A percentile compares a stretch with the other conserved stretches of the same genome.
phyloP scores from a whole-genome alignment of 768 basidiomycete genomes.

The Panaeolus papilionaceus region DNA sequence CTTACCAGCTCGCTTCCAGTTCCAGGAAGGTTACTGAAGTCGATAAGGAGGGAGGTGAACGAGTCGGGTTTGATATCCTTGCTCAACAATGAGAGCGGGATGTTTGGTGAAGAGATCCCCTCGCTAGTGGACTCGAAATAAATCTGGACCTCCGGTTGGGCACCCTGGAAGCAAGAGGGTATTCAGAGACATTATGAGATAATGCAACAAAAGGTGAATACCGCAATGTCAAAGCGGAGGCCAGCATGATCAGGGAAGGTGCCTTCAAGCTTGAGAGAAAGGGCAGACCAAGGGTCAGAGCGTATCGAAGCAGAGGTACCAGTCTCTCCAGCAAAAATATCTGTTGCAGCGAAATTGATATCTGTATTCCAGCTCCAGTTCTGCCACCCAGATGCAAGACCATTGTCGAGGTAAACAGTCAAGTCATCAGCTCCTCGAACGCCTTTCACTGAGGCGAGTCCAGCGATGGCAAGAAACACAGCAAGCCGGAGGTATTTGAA shows the following conservation, averaged over 20 bases:
- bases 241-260: constrained; percentile 52
- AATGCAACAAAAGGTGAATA: constrained; percentile 18
- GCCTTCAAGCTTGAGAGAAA: constrained; percentile 50
- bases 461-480: constrained; percentile 5
- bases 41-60: constrained; percentile 52
- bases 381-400: constrained; percentile 52
- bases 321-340: constrained; percentile 46
- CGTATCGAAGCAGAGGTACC: constrained; percentile 51
- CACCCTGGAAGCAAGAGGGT: constrained; percentile 37
- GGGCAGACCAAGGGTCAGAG: constrained; percentile 48
- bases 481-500: constrained; percentile 11
- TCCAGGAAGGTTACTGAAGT: constrained; percentile 54
- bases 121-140: constrained; percentile 46
- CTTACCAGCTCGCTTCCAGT: constrained; percentile 43
- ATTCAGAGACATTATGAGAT: no score
- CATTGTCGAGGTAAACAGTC: constrained; percentile 46
- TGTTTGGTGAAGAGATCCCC: constrained; percentile 41
- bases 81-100: constrained; percentile 50
- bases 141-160: constrained; percentile 50
- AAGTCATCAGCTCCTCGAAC: constrained; percentile 38
- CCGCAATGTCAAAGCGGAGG: constrained; percentile 57
- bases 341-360: constrained; percentile 51
- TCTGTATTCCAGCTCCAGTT: constrained; percentile 58
- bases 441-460: neutral
- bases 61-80: constrained; percentile 39